Base-by-base conservation (phyloP, 192 early-diverging fungal genomes). In the Coemansia sp. region DNA sequence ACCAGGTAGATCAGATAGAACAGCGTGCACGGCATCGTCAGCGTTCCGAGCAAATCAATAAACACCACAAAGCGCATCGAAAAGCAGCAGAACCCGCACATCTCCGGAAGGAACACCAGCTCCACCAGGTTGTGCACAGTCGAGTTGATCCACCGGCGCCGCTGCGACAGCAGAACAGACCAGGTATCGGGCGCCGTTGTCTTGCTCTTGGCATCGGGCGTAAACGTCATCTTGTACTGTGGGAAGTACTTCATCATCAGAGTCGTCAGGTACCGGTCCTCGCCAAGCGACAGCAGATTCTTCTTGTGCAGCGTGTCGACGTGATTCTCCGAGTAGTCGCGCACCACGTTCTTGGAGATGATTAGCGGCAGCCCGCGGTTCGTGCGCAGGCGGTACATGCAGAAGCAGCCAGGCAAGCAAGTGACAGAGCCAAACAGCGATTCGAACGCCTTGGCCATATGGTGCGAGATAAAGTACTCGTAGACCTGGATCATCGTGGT, bases 71-170 rank as follows among this genome's bases (percentile, higher is more conserved):
- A 97, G 43, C 94, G 88, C 95, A 98, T 97, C 3, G 95, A 96
- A 79, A 98, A 94, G 80, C 93, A 98, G 82, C 93, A 96, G 77
- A 94, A 93, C 16, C 95, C 95, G 67, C 96, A 98, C 78, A 98
- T 86, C 67, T 96, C 87, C 2, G 88, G 86, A 23, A 97, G 67
- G 63, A 90, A 86, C 39, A 95, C 71, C 20, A 98, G 84, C 82
- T 98, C 96, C 43, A 93, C 81, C 66, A 97, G 74, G 70, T 98
- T 98, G 81, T 98, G 96, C 28, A 98, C 90, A 0, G 96, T 98
- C 12, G 95, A 97, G 82, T 98, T 98, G 81, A 98, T 98, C 96
- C 96, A 98, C 23, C 96, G 90, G 68, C 96, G 91, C 28, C 96
- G 85, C 79, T 98, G 96, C 6, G 95, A 97, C 2, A 96, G 73